Evolutionary conservation across 371 early-diverging fungal species (phyloP), one percentile per base, ranked within the genome.

Genomic region (Mucor racemosus): DNA sequence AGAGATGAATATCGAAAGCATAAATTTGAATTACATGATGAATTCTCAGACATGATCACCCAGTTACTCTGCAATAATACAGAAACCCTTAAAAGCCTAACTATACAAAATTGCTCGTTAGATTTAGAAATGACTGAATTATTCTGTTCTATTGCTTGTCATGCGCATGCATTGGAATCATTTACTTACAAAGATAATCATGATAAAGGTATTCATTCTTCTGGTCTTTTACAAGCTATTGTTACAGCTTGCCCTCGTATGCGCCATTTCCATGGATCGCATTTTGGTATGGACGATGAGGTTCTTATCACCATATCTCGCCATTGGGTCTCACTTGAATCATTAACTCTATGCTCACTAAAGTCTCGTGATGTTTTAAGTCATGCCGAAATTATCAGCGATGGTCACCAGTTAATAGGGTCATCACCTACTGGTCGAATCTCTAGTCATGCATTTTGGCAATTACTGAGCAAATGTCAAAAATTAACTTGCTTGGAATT

Each of bases 111-210:
- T 21, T 82, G 82, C 62, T 70, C 75, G 48, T 56, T 85, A 33
- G 85, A 85, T 48, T 71, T 81, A 15, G 84, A 78, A 58, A 80
- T 82, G 80, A 83, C 82, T 3, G 84, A 79, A 26, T 66, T 85
- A 5, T 76, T 80, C 58, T 78, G 74, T 39, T 67, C 71, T 17
- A 78, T 83, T 46, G 74, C 79, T 35, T 69, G 77, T 5, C 64
- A 74, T 69, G 80, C 82, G 0, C 75, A 75, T 36, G 61, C 67
- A 1, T 66, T 85, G 7, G 72, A 76, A 57, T 58, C 66, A 0
- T 55, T 81, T 17, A 44, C 66, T 3, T 85, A 83, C 42, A 69
- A 67, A 9, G 63, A 69, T 54, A 85, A 84, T 64, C 72, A 58
- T 44, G 84, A 82, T 46, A 69, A 68, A 10, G 78, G 81, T 4